A percentile compares a stretch with the other conserved stretches of the same genome.
Conservation (phyloP, 2,329 filamentous ascomycete genomes). For the Chaetomiaceae sp. region DNA sequence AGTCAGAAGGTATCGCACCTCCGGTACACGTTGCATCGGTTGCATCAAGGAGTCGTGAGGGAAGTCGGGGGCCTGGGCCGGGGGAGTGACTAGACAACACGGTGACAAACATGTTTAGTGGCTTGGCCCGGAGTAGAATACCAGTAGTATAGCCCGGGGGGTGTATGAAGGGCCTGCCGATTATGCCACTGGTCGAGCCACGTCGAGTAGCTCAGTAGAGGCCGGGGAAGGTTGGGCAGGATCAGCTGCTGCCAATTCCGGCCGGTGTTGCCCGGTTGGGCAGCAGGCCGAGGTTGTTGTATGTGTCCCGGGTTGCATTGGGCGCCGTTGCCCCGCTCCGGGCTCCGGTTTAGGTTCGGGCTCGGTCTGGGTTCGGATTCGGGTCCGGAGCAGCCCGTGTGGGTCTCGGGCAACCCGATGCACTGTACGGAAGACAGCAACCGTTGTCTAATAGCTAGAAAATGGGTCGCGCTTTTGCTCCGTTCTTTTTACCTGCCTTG, state of each 20-base stretch:
- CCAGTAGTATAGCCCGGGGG: slow-evolving; percentile 11
- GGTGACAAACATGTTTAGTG: slow-evolving; percentile 6
- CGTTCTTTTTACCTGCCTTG: background rate
- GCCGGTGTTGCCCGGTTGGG: slow-evolving; percentile 6
- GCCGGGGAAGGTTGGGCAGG: too few relatives aligned
- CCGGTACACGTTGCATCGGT: too few relatives aligned
- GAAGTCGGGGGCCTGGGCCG: background rate
- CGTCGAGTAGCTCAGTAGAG: too few relatives aligned
- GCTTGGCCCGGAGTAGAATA: slow-evolving; percentile 14
- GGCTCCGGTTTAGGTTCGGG: too few relatives aligned
- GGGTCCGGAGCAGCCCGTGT: slow-evolving; percentile 6
- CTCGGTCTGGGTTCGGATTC: background rate
- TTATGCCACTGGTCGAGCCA: too few relatives aligned
- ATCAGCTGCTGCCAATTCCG: background rate
- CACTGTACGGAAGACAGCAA: too few relatives aligned
- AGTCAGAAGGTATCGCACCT: too few relatives aligned
- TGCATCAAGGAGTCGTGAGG: too few relatives aligned
- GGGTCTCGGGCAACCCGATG: too few relatives aligned
- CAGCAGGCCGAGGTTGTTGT: background rate
- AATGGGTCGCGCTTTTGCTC: background rate
- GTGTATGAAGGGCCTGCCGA: slow-evolving; percentile 11
- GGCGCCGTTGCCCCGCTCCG: background rate
- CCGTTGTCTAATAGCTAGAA: background rate
- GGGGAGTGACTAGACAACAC: slow-evolving; percentile 8
- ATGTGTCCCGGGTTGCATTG: background rate